These are phyloP conservation scores for Aspergillus terreus DNA, from an alignment of 2,329 filamentous ascomycete species.

Conservation along the genomic window DNA sequence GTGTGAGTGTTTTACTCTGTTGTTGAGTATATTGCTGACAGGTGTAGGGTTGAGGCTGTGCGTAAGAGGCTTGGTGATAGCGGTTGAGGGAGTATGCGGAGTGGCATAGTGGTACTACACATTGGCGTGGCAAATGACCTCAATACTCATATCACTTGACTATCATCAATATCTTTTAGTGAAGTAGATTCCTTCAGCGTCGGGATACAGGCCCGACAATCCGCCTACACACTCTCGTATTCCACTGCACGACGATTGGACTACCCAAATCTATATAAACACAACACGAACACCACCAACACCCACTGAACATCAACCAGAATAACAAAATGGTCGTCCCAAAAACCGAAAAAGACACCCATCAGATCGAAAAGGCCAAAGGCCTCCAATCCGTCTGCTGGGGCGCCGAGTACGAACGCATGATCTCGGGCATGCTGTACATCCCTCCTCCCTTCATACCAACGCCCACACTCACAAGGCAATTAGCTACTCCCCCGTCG, in stretches of 20 bases:
- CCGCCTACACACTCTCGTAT: neutral
- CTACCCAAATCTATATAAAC: neutral
- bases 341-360: neutral
- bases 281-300: neutral
- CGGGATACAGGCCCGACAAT: neutral
- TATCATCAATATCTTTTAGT: too few species aligned
- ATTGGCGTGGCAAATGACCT: too few species aligned
- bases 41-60: neutral
- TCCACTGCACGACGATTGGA: neutral
- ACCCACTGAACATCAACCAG: neutral
- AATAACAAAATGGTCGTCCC: neutral
- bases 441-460: neutral
- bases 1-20: slow-evolving; percentile 47
- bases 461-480: neutral
- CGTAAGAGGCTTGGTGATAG: neutral
- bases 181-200: neutral
- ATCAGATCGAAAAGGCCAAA: neutral
- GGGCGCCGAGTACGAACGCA: slow-evolving; percentile 10
- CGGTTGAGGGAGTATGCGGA: too few species aligned
- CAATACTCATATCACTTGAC: too few species aligned
- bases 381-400: slow-evolving; percentile 1
- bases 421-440: slow-evolving; percentile 15
- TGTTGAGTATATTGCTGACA: neutral
- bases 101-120: too few species aligned
- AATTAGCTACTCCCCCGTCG: slow-evolving; percentile 8